phyloP scores from a whole-genome alignment of 2,329 filamentous ascomycete genomes.

The Trichoderma afroharzianum region DNA sequence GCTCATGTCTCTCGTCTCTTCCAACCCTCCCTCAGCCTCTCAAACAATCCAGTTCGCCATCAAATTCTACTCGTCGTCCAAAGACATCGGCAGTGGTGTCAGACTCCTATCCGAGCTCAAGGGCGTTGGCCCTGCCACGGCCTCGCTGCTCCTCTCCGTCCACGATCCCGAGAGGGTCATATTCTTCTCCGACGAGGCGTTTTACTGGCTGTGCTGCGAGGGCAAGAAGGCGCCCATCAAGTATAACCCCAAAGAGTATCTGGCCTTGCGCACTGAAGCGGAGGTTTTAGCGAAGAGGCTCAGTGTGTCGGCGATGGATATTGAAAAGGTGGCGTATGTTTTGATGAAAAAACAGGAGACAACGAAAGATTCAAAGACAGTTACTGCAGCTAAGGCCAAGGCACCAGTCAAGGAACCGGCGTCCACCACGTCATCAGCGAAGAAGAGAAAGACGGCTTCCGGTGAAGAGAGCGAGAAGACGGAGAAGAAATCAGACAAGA shows the following conservation, averaged over 20 bases:
- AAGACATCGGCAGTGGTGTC: conserved; percentile 46
- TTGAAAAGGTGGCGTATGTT: conserved; percentile 70
- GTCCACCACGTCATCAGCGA: background rate
- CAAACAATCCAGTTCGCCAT: conserved; percentile 52
- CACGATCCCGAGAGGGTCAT: conserved; percentile 56
- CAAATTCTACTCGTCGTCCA: conserved; percentile 38
- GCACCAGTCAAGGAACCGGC: background rate
- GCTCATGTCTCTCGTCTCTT: conserved; percentile 57
- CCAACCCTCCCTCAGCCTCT: conserved; percentile 53
- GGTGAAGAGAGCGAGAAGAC: conserved; percentile 18
- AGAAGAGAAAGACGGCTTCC: conserved; percentile 24
- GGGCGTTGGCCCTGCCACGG: conserved; percentile 76
- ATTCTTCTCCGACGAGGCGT: conserved; percentile 81
- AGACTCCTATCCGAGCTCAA: conserved; percentile 57
- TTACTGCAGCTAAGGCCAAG: background rate
- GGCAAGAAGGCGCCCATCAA: conserved; percentile 54
- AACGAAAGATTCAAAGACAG: background rate
- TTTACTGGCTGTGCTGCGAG: conserved; percentile 64
- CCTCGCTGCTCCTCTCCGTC: conserved; percentile 67
- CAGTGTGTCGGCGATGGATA: conserved; percentile 54
- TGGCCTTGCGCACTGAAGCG: conserved; percentile 46
- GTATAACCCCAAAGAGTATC: conserved; percentile 69
- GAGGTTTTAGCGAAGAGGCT: conserved; percentile 46
- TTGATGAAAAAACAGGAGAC: conserved; percentile 46
- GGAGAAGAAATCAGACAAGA: background rate